Percentiles rank a stretch among this genome's conserved stretches.
Evolutionary conservation across 2,329 filamentous ascomycete species (phyloP).

Genomic region (Alternaria incomplexa): DNA sequence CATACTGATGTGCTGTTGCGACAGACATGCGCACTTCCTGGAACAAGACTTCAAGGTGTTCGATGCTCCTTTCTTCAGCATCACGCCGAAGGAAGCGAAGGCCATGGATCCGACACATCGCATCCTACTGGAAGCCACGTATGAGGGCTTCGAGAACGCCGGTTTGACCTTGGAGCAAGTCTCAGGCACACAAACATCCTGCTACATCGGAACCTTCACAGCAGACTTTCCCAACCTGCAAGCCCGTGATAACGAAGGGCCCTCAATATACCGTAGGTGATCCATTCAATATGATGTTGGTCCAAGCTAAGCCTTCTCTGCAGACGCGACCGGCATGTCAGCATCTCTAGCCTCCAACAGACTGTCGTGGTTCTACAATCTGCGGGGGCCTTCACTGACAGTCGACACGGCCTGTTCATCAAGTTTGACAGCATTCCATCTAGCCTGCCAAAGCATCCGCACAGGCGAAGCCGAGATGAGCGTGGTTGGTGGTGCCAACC

Average conservation of each 20-base stretch:
- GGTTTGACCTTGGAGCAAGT: slow-evolving; percentile 18
- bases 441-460: slow-evolving; percentile 27
- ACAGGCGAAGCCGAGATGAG: slow-evolving; percentile 35
- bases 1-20: background rate
- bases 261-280: slow-evolving; percentile 6
- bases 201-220: slow-evolving; percentile 22
- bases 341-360: slow-evolving; percentile 18
- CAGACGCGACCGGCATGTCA: slow-evolving; percentile 6
- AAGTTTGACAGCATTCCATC: slow-evolving; percentile 20
- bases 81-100: slow-evolving; percentile 24
- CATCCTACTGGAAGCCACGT: slow-evolving; percentile 33
- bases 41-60: slow-evolving; percentile 40
- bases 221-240: slow-evolving; percentile 17
- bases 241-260: slow-evolving; percentile 5
- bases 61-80: slow-evolving; percentile 41
- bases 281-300: background rate
- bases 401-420: slow-evolving; percentile 33
- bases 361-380: slow-evolving; percentile 21
- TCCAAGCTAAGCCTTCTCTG: background rate
- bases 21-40: slow-evolving; percentile 16
- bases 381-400: slow-evolving; percentile 15
- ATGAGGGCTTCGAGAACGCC: slow-evolving; percentile 49
- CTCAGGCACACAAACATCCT: slow-evolving; percentile 24
- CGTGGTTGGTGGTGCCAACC: slow-evolving; percentile 47
- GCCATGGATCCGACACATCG: slow-evolving; percentile 37